Percentiles rank a stretch among this genome's conserved stretches.
phyloP scores from a whole-genome alignment of 1,139 yeast species.

The Geotrichum cucujoidarum region DNA sequence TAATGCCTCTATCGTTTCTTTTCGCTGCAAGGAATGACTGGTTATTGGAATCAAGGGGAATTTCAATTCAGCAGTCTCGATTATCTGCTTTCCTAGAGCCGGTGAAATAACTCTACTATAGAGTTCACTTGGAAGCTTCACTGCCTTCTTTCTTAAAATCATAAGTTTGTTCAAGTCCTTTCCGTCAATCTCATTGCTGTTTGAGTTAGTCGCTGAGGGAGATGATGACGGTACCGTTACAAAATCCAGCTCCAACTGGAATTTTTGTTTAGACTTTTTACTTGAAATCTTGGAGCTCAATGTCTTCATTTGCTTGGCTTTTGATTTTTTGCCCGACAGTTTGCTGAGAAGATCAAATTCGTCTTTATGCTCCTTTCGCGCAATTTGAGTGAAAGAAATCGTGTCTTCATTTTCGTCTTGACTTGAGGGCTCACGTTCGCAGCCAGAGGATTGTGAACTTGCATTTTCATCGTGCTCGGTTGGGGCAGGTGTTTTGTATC shows the following conservation, averaged over 20 bases:
- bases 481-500: neutral
- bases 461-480: too few relatives aligned
- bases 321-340: constrained; percentile 4
- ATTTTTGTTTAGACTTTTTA: neutral
- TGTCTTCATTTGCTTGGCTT: neutral
- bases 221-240: neutral
- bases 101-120: neutral
- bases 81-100: neutral
- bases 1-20: neutral
- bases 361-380: neutral
- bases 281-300: constrained; percentile 4
- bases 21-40: neutral
- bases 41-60: constrained; percentile 8
- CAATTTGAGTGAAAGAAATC: constrained; percentile 9
- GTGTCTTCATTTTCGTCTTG: neutral
- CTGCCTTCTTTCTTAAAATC: neutral
- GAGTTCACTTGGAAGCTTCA: neutral
- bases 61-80: neutral
- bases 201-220: neutral
- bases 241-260: neutral
- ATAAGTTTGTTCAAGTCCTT: neutral
- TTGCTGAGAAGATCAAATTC: constrained; percentile 5
- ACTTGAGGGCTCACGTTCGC: too few relatives aligned
- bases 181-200: neutral
- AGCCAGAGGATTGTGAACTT: too few relatives aligned